phyloP scores from a whole-genome alignment of 371 early-diverging fungal genomes.

The Batkoa obscura region DNA sequence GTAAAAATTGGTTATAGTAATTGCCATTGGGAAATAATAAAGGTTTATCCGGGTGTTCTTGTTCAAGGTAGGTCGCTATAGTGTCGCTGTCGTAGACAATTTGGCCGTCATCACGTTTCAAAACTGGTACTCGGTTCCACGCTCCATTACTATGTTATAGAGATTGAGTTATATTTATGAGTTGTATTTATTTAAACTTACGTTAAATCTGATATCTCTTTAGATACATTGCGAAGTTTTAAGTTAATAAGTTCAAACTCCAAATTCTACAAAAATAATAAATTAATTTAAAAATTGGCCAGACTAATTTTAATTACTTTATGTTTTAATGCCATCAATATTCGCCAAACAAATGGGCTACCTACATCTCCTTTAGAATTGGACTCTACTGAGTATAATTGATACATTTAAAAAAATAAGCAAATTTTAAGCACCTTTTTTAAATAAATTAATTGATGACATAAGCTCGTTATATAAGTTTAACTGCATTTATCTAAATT shows the following conservation, averaged over 20 bases:
- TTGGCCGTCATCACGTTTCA: background rate
- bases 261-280: background rate
- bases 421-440: no score
- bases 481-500: no score
- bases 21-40: background rate
- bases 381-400: no score
- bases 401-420: no score
- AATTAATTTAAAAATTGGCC: background rate
- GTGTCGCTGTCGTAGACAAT: background rate
- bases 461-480: no score
- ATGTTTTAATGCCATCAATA: background rate
- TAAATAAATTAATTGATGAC: no score
- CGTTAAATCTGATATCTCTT: background rate
- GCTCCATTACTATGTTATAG: background rate
- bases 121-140: background rate
- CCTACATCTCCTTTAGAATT: background rate
- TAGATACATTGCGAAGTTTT: background rate
- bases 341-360: background rate
- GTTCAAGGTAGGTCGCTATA: background rate
- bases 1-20: background rate
- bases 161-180: background rate
- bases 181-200: background rate
- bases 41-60: background rate
- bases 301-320: background rate
- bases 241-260: background rate